Evolutionary conservation across 169 alveolate species (phyloP).

Genomic region (Cryptosporidium ubiquitum): DNA sequence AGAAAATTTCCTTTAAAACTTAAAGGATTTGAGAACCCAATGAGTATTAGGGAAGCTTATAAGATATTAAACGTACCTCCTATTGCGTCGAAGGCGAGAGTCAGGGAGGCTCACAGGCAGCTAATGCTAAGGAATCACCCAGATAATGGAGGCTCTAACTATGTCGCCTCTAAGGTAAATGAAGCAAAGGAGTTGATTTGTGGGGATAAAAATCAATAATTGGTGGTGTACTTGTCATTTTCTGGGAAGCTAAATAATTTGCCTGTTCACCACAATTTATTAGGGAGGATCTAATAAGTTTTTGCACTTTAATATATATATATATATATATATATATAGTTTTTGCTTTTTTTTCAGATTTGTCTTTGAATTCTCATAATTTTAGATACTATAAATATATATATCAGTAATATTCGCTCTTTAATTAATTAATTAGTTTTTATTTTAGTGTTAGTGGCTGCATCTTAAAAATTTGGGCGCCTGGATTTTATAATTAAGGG

Average conservation of each 20-base stretch:
- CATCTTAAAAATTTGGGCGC: slow-evolving; percentile 21
- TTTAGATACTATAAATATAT: no score
- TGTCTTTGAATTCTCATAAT: background rate
- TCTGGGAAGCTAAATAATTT: background rate
- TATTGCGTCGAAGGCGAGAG: slow-evolving; percentile 21
- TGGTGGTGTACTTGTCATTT: background rate
- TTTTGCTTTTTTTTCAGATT: background rate
- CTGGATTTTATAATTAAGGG: background rate
- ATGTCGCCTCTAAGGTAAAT: slow-evolving; percentile 90
- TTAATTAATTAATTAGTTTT: no score
- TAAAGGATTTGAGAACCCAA: slow-evolving; percentile 77
- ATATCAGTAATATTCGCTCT: no score
- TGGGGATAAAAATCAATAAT: slow-evolving; percentile 6
- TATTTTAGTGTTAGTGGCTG: background rate
- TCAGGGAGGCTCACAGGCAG: slow-evolving; percentile 82
- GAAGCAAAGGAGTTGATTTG: slow-evolving; percentile 86
- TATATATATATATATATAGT: background rate
- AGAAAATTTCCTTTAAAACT: slow-evolving; percentile 8
- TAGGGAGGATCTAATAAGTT: background rate
- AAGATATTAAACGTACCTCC: slow-evolving; percentile 72
- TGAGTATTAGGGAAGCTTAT: slow-evolving; percentile 76
- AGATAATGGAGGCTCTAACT: slow-evolving; percentile 91
- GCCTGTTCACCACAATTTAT: background rate
- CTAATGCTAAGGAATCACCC: slow-evolving; percentile 90
- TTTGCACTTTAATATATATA: background rate